Base-by-base conservation (phyloP, 2,329 filamentous ascomycete genomes). In the Colletotrichum sublineola region DNA sequence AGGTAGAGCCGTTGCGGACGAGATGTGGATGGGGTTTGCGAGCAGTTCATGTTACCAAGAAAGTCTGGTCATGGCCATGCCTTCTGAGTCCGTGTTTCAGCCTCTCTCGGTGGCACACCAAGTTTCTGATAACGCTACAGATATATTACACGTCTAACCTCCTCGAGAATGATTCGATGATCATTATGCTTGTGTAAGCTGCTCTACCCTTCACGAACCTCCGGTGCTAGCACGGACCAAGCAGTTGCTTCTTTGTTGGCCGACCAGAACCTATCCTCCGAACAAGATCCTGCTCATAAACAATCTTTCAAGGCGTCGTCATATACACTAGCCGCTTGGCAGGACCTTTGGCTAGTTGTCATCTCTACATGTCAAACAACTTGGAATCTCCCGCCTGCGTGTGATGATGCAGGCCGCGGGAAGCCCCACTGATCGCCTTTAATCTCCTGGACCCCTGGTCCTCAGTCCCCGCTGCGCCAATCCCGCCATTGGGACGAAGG, bases 381-480 rank as follows among this genome's bases (percentile, higher is more conserved):
- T 15, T 20, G 44, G 42, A 36, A 29, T 18, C 48, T 40, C 20
- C 29, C 53, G n/a, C 42, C 38, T 31, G 53, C 33, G 38, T 20
- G 29, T 15, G 33, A 62, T 44, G 42, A 63, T 63, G 60, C 40
- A 71, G 52, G 64, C 46, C n/a, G 65, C 58, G 52, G 68, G 68
- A 68, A 36, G 46, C 65, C 65, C 68, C 68, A 63, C 68, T 71
- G 68, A 71, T 71, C 68, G 65, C 68, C 68, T 68, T 68, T 63
- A 71, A 71, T 71, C 58, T 68, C 68, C 65, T 29, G 40, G 9
- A n/a, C 38, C 68, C 68, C 65, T 57, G 57, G 33, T 42, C 33
- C 29, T 40, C 40, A 46, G 8, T 33, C 44, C 60, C 46, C 44
- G 48, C 31, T 24, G 55, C 18, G 58, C 31, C 58, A 42, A 36